Conservation (phyloP, 768 basidiomycete species). For the Dioszegia crocea region DNA sequence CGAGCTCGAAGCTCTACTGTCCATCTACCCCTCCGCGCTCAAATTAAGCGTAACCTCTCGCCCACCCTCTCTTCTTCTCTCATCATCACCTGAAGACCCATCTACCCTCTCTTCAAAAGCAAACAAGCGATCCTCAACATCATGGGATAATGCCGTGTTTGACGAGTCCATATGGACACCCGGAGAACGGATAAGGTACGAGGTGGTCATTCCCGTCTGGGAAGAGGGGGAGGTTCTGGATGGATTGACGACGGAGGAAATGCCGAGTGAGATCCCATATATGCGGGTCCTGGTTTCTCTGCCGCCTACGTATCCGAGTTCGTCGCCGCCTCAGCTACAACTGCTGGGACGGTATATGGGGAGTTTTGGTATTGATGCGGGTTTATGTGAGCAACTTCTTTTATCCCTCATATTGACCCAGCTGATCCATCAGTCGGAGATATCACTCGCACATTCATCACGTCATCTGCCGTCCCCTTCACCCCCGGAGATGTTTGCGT, state of each 20-base stretch:
- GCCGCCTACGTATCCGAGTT: slow-evolving; percentile 48
- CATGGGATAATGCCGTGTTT: slow-evolving; percentile 27
- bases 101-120: background rate
- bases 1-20: slow-evolving; percentile 46
- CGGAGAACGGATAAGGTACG: slow-evolving; percentile 43
- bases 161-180: slow-evolving; percentile 22
- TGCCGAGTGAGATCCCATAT: slow-evolving; percentile 20
- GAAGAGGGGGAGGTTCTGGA: slow-evolving; percentile 33
- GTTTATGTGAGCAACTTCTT: slow-evolving; percentile 37
- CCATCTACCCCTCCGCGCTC: slow-evolving; percentile 37
- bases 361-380: slow-evolving; percentile 45
- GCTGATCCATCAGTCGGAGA: slow-evolving; percentile 41
- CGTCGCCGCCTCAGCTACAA: slow-evolving; percentile 48
- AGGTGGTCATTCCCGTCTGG: slow-evolving; percentile 39
- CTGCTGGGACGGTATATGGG: slow-evolving; percentile 49
- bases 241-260: slow-evolving; percentile 13
- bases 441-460: slow-evolving; percentile 48
- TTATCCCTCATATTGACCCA: background rate
- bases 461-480: slow-evolving; percentile 44
- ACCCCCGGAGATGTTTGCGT: slow-evolving; percentile 48
- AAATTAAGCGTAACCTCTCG: slow-evolving; percentile 30
- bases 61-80: slow-evolving; percentile 17
- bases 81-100: slow-evolving; percentile 6
- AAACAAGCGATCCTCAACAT: slow-evolving; percentile 10
- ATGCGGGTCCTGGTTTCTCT: slow-evolving; percentile 45